Evolutionary conservation across 345 rosid genomes (phyloP), one percentile per base, ranked within the genome.

Genomic region (Moringa oleifera): DNA sequence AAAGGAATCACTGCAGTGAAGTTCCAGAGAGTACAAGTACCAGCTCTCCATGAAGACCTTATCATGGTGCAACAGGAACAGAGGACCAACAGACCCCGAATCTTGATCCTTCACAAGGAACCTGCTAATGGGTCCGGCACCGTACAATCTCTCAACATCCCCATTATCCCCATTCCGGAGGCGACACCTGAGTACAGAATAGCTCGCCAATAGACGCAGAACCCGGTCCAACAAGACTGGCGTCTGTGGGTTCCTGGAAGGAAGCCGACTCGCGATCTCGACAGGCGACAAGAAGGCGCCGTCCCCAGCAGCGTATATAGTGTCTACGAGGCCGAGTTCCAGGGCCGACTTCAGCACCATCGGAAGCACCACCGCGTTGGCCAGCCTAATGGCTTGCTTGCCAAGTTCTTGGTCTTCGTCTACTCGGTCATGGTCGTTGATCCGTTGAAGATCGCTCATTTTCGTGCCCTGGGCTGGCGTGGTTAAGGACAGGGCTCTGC

Each of bases 291-390:
- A 74, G 55, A 63, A 70, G 1, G 23, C 53, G 63, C 58, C 65
- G 10, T 58, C 61, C 1, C 68, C 69, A 11, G 74, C 33, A 1
- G 69, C 22, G 37, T 45, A 72, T 61, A 85, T 68, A 28, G 70
- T 66, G 75, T 79, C 81, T 0, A 85, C 62, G 61, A 80, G 60
- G 55, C 75, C 77, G 12, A 82, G 80, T 64, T 85, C 81, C 0
- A 85, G 12, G 19, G 77, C 56, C 0, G 88, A 76, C 36, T 75
- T 80, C 19, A 83, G 76, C 0, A 77, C 76, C 91, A 80, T 76
- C 0, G 83, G 83, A 36, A 75, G 64, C 12, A 69, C 71, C 0
- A 59, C 66, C 0, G 76, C 72, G 22, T 62, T 68, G 23, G 82
- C 75, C 23, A 80, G 25, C 46, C 75, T 51, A 0, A 72, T 50